phyloP scores from a whole-genome alignment of 2,329 filamentous ascomycete species.

The Epichloe gansuensis region DNA sequence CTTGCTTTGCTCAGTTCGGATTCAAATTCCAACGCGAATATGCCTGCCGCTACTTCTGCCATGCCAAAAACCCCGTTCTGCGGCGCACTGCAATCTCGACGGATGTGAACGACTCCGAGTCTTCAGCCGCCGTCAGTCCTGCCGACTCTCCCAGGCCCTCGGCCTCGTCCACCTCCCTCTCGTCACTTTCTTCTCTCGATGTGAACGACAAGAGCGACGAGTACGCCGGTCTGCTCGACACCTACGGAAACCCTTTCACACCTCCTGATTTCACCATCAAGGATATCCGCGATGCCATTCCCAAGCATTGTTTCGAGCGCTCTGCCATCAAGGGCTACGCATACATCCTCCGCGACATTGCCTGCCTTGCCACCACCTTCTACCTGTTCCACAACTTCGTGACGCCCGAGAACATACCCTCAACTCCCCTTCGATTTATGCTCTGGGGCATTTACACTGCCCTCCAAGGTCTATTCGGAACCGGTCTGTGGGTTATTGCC shows the following conservation, averaged over 20 bases:
- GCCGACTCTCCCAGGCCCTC: slow-evolving; percentile 47
- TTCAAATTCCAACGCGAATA: slow-evolving; percentile 15
- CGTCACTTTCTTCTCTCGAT: slow-evolving; percentile 65
- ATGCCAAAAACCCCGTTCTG: slow-evolving; percentile 30
- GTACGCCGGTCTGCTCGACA: slow-evolving; percentile 67
- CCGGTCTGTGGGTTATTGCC: slow-evolving; percentile 89
- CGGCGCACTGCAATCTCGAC: slow-evolving; percentile 37
- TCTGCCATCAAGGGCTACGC: slow-evolving; percentile 61
- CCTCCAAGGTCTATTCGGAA: slow-evolving; percentile 84
- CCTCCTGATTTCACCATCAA: slow-evolving; percentile 96
- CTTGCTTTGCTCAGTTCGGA: slow-evolving; percentile 1
- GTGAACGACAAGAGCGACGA: slow-evolving; percentile 24
- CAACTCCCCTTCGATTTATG: slow-evolving; percentile 48
- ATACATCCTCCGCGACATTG: slow-evolving; percentile 77
- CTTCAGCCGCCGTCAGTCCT: slow-evolving; percentile 46
- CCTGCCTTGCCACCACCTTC: slow-evolving; percentile 64
- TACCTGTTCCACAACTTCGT: slow-evolving; percentile 81
- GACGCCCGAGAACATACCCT: slow-evolving; percentile 73
- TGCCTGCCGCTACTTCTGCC: slow-evolving; percentile 36
- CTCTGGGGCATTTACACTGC: slow-evolving; percentile 59
- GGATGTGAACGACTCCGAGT: slow-evolving; percentile 38
- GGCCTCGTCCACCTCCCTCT: slow-evolving; percentile 82
- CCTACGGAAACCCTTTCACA: slow-evolving; percentile 89
- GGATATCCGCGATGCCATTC: slow-evolving; percentile 92
- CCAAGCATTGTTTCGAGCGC: slow-evolving; percentile 91